These are phyloP conservation scores for Thecaphora thlaspeos DNA, from an alignment of 1,284 basidiomycete genomes.

Conservation along the genomic window DNA sequence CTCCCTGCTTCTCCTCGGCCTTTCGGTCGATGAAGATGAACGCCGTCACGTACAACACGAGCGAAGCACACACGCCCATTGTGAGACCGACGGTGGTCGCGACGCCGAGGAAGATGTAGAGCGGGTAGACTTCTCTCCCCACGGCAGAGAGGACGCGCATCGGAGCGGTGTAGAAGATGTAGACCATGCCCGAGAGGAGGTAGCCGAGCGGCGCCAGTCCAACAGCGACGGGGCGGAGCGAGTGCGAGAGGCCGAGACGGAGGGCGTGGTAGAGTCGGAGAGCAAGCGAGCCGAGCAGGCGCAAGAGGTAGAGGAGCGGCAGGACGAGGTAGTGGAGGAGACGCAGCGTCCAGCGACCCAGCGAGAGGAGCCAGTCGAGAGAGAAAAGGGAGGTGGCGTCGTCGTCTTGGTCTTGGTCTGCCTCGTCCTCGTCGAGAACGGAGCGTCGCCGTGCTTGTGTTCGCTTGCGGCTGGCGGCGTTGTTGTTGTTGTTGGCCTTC, in stretches of 20 bases:
- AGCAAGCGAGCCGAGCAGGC: neutral
- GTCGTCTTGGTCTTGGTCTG: neutral
- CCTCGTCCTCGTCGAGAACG: constrained; percentile 1
- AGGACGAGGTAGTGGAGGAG: constrained; percentile 1
- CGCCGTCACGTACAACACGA: constrained; percentile 13
- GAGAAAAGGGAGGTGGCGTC: neutral
- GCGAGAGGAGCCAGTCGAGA: neutral
- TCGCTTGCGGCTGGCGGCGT: neutral
- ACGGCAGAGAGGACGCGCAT: neutral
- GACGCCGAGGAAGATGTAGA: constrained; percentile 36
- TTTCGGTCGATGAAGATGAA: constrained; percentile 25
- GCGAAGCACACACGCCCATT: constrained; percentile 17
- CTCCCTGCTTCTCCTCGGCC: neutral
- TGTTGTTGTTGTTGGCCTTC: neutral
- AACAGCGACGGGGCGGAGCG: constrained; percentile 12
- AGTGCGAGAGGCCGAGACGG: constrained; percentile 9
- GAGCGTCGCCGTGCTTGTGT: constrained; percentile 4
- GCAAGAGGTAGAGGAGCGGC: constrained; percentile 1
- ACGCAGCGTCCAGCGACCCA: neutral
- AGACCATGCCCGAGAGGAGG: constrained; percentile 17
- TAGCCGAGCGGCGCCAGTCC: constrained; percentile 22
- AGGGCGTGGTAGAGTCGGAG: constrained; percentile 2
- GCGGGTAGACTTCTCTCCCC: constrained; percentile 23
- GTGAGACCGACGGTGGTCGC: constrained; percentile 16
- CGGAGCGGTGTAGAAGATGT: constrained; percentile 17